Evolutionary conservation across 352 stramenopile genomes (phyloP), one percentile per base, ranked within the genome.

Genomic region (Phytophthora pini): DNA sequence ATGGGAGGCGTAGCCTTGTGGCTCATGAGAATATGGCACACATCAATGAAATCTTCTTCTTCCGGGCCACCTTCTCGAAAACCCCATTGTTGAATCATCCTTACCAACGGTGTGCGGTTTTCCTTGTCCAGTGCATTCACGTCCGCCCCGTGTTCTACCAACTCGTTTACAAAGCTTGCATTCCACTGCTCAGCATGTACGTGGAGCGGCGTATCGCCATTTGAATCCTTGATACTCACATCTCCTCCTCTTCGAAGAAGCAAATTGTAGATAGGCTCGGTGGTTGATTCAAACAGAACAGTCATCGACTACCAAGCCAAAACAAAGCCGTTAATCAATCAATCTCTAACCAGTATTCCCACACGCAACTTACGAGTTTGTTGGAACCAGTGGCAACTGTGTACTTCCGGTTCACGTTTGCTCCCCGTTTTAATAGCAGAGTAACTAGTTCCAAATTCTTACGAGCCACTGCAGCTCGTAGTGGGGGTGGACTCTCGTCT

Each of bases 11-110:
- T 51, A 2, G 68, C 63, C 34, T 65, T 68, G 36, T 76, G 56
- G 9, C 50, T 72, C 56, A 72, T 61, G 31, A 76, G 52, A 39
- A 58, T 55, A 26, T 68, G 68, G 12, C 62, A 72, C 12, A 76
- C 47, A 17, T 72, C 62, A 11, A 76, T 72, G 13, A 76, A 76
- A 10, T 69, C 34, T 43, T 66, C 61, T 53, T 72, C 68, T 53
- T 71, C 56, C 12, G 60, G 10, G 34, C 56, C 54, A 24, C 53
- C 56, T 49, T 38, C n/a, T 54, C n/a, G 20, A 24, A 63, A 68
- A 1, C 51, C 49, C 61, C 54, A 71, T 53, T 68, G 63, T 22
- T 61, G 24, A 13, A 76, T 49, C 1, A 62, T 62, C 27, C 63
- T 40, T 11, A 47, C 9, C 15, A 76, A 45, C 12, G 63, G 51